Percentiles rank a stretch among this genome's conserved stretches.
phyloP scores from a whole-genome alignment of 1,284 basidiomycete species.

The Irpex lacteus region DNA sequence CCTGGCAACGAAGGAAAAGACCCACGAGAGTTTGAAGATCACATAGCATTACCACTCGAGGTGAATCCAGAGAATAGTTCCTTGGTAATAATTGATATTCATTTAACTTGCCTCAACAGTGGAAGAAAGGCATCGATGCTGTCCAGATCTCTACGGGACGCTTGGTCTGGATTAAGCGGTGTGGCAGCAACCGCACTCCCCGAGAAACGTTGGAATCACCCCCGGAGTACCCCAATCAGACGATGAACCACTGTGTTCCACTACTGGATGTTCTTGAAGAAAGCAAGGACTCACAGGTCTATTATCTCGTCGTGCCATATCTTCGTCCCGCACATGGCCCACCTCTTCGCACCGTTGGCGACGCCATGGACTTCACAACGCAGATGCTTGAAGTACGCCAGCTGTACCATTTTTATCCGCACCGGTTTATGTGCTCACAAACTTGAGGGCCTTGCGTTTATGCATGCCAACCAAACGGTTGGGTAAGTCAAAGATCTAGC shows the following conservation, averaged over 20 bases:
- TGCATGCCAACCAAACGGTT: background rate
- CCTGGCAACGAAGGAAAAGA: background rate
- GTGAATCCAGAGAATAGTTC: background rate
- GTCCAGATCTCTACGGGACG: background rate
- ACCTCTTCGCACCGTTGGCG: constrained; percentile 22
- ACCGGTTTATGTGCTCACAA: background rate
- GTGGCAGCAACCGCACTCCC: background rate
- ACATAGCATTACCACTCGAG: background rate
- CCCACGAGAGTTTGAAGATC: background rate
- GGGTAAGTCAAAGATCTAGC: no score
- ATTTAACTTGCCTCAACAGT: background rate
- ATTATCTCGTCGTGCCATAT: constrained; percentile 27
- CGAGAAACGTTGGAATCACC: background rate
- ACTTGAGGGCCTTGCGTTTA: background rate
- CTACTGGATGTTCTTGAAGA: background rate
- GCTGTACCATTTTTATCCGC: background rate
- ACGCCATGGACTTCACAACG: constrained; percentile 24
- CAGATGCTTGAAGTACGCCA: constrained; percentile 23
- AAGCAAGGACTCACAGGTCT: constrained; percentile 9
- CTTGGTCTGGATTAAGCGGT: background rate
- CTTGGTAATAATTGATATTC: background rate
- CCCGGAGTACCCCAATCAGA: background rate
- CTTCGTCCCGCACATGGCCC: constrained; percentile 20
- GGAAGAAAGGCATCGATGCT: background rate
- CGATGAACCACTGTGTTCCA: background rate